Evolutionary conservation across 2,329 filamentous ascomycete genomes (phyloP).

Genomic region (Penicillium sp.): DNA sequence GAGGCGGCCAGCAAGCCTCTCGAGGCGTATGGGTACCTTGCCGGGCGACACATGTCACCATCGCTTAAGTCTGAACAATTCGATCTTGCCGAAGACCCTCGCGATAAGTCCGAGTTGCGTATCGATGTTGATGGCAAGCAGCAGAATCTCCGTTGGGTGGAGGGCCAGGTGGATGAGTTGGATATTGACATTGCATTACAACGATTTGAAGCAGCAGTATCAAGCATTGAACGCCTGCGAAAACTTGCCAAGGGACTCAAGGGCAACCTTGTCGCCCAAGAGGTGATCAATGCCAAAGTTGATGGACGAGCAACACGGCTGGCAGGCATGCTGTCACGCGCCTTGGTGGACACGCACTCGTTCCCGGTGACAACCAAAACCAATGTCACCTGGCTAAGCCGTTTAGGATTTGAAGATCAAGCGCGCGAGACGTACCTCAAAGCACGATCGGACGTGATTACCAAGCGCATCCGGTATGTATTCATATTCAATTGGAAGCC

Average conservation of each 20-base stretch:
- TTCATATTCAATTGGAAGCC: not conserved
- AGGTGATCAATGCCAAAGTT: conserved; percentile 88
- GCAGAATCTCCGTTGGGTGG: conserved; percentile 93
- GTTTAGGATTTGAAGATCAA: conserved; percentile 85
- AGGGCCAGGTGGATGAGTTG: conserved; percentile 89
- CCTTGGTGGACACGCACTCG: conserved; percentile 73
- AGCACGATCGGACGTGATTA: conserved; percentile 73
- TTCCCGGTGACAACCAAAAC: conserved; percentile 74
- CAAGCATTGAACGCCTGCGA: conserved; percentile 79
- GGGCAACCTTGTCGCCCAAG: conserved; percentile 81
- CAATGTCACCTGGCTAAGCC: conserved; percentile 78
- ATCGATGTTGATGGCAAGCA: conserved; percentile 97
- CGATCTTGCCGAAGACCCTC: conserved; percentile 72
- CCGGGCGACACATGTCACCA: conserved; percentile 67
- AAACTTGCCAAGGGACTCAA: conserved; percentile 75
- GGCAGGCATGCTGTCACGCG: conserved; percentile 71
- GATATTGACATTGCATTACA: conserved; percentile 95
- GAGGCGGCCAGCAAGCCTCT: conserved; percentile 80
- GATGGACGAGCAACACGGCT: conserved; percentile 79
- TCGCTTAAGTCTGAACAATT: conserved; percentile 77
- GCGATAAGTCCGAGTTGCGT: conserved; percentile 70
- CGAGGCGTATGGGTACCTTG: conserved; percentile 83
- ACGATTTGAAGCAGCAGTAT: conserved; percentile 79
- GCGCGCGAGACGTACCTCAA: conserved; percentile 84
- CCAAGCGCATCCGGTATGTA: conserved; percentile 73